Conservation (phyloP, 148 eudicot species). For the Rhododendron kiyosumense region DNA sequence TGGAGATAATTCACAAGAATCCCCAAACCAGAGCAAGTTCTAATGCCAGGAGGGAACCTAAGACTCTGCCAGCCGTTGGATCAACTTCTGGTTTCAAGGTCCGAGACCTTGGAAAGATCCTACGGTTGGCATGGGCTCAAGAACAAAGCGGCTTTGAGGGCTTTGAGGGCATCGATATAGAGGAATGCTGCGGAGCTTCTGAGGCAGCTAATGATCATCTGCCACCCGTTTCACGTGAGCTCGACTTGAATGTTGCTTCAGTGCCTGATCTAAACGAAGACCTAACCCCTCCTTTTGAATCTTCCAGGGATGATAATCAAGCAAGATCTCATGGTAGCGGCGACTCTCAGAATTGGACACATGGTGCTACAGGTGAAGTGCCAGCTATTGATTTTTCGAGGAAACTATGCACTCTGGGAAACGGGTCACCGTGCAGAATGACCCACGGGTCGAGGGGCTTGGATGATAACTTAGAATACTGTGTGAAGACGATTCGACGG, state of each 20-base stretch:
- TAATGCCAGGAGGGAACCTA: slow-evolving; percentile 24
- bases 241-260: slow-evolving; percentile 70
- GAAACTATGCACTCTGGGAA: slow-evolving; percentile 36
- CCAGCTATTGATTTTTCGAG: slow-evolving; percentile 42
- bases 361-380: slow-evolving; percentile 35
- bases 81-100: slow-evolving; percentile 60
- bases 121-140: slow-evolving; percentile 55
- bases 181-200: slow-evolving; percentile 29
- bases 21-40: slow-evolving; percentile 38
- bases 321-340: slow-evolving; percentile 55
- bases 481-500: slow-evolving; percentile 68
- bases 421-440: slow-evolving; percentile 36
- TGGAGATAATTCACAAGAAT: slow-evolving; percentile 44
- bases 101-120: slow-evolving; percentile 64
- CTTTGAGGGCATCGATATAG: slow-evolving; percentile 32
- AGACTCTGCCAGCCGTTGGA: slow-evolving; percentile 27
- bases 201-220: slow-evolving; percentile 37
- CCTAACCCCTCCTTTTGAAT: slow-evolving; percentile 64
- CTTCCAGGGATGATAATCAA: slow-evolving; percentile 58
- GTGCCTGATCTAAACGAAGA: slow-evolving; percentile 94
- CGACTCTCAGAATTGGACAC: slow-evolving; percentile 50
- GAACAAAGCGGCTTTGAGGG: slow-evolving; percentile 46
- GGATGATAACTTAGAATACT: slow-evolving; percentile 72
- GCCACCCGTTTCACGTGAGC: slow-evolving; percentile 43
- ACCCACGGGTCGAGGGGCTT: slow-evolving; percentile 36